Percentiles rank a stretch among this genome's conserved stretches.
Evolutionary conservation across 768 basidiomycete genomes (phyloP).

Genomic region (Podaxis mareebaensis): DNA sequence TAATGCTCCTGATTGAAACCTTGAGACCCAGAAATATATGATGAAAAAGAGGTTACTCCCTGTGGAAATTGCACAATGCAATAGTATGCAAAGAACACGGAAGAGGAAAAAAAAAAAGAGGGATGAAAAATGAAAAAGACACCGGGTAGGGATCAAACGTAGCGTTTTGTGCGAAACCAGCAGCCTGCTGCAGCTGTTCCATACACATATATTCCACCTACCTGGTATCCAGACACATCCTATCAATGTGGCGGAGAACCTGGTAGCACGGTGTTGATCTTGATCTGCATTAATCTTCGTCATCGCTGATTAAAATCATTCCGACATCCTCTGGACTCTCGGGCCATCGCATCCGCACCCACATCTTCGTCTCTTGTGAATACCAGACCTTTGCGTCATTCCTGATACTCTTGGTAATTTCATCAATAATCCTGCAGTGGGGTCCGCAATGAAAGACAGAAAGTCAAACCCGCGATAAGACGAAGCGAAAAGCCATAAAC

Average conservation of each 20-base stretch:
- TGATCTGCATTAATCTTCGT: slow-evolving; percentile 36
- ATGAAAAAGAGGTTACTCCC: background rate
- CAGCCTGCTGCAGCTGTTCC: background rate
- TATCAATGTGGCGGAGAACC: background rate
- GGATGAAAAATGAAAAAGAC: background rate
- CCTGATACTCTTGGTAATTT: slow-evolving; percentile 13
- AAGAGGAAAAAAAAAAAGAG: background rate
- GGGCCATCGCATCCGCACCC: slow-evolving; percentile 44
- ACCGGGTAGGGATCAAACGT: background rate
- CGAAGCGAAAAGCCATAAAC: background rate
- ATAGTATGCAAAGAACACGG: too few relatives aligned
- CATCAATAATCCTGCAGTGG: slow-evolving; percentile 12
- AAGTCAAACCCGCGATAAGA: background rate
- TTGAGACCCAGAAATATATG: background rate
- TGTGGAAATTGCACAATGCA: background rate
- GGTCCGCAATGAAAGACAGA: background rate
- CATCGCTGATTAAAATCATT: slow-evolving; percentile 53
- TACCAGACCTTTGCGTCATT: slow-evolving; percentile 11
- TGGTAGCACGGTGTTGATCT: background rate
- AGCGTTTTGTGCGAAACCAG: background rate
- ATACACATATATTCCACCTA: background rate
- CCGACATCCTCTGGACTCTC: slow-evolving; percentile 39
- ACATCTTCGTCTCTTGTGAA: slow-evolving; percentile 18
- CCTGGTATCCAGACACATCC: background rate
- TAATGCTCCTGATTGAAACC: background rate